Percentiles rank a stretch among this genome's conserved stretches.
phyloP scores from a whole-genome alignment of 768 basidiomycete genomes.

The Russula compacta region DNA sequence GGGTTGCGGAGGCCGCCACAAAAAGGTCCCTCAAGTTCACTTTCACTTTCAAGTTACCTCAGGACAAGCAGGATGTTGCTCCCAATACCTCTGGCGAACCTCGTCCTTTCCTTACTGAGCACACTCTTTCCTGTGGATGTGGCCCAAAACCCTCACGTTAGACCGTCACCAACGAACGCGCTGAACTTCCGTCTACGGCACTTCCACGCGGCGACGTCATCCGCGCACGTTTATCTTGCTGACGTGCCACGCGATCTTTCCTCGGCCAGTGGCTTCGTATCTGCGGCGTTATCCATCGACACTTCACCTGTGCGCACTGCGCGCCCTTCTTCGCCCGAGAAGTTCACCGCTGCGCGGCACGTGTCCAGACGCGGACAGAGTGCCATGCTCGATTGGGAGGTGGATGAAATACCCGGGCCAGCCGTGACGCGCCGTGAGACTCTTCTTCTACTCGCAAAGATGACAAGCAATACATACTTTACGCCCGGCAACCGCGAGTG shows the following conservation, averaged over 20 bases:
- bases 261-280: slow-evolving; percentile 23
- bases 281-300: slow-evolving; percentile 21
- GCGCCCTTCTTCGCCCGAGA: background rate
- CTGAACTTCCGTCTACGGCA: slow-evolving; percentile 60
- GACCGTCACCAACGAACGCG: background rate
- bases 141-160: slow-evolving; percentile 1
- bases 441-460: slow-evolving; percentile 79
- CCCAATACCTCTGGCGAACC: slow-evolving; percentile 5
- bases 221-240: slow-evolving; percentile 50
- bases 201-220: slow-evolving; percentile 46
- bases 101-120: slow-evolving; percentile 10
- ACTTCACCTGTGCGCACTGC: slow-evolving; percentile 2
- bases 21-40: background rate
- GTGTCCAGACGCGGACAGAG: slow-evolving; percentile 30
- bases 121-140: background rate
- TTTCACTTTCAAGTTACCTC: background rate
- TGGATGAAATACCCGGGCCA: slow-evolving; percentile 63
- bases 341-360: slow-evolving; percentile 1
- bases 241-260: slow-evolving; percentile 31
- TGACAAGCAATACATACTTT: slow-evolving; percentile 89
- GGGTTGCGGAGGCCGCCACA: background rate
- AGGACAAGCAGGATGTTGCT: slow-evolving; percentile 2
- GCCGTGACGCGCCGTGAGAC: slow-evolving; percentile 71
- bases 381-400: slow-evolving; percentile 57
- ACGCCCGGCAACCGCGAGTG: slow-evolving; percentile 52